Evolutionary conservation across 306 rosid species (phyloP), one percentile per base, ranked within the genome.

Genomic region (Betula pendula): DNA sequence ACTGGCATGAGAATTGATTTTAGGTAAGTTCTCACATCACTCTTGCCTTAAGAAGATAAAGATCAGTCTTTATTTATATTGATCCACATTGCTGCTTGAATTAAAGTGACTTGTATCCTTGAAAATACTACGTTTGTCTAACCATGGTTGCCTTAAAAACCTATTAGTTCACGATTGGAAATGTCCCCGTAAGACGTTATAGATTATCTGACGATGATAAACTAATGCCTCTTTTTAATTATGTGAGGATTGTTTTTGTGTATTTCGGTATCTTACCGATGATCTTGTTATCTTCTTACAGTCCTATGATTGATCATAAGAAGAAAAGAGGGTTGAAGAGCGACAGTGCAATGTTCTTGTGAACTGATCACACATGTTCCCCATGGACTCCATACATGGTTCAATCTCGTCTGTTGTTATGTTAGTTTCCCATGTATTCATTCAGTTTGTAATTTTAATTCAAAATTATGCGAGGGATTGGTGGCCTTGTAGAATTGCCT

Each of bases 291-390:
- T 11, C 15, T 6, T 45, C 81, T 77, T 81, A 82, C 91, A 90
- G 94, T 68, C 78, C 3, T 79, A 75, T 22, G 91, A n/a, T 86
- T 35, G 88, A 81, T 56, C 85, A 60, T 24, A 79, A 90, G 89
- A 92, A 82, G 40, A 86, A 88, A 60, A 82, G 77, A 82, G 75
- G 88, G 84, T 87, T 12, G 90, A 84, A 67, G 80, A 71, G 83
- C 88, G 55, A 72, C 85, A 45, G 11, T 94, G 96, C 75, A 87
- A 85, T 72, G 93, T 94, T 72, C 89, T 89, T 47, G 83, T 89
- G 50, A 79, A 80, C 71, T 91, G 83, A 89, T 33, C 47, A 20
- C 20, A 4, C 1, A 44, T 44, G 43, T 53, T 56, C 42, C 49
- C 19, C n/a, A n/a, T 12, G 58, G 45, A 73, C 47, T 73, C 72